Percentiles rank a stretch among this genome's conserved stretches.
phyloP scores from a whole-genome alignment of 164 flowering plant genomes.

The Magnolia changhungtana region DNA sequence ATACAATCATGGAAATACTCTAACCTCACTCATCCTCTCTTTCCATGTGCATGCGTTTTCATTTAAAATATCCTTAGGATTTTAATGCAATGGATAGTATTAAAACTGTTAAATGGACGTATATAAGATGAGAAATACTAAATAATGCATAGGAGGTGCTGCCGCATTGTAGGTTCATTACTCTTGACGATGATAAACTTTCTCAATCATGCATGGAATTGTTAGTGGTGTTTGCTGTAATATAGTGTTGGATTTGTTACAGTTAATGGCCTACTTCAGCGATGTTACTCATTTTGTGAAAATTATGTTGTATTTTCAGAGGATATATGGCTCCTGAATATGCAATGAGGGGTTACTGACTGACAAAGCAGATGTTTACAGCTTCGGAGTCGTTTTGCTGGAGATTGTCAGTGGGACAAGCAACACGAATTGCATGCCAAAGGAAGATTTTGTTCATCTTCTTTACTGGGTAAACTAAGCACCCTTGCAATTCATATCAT shows the following conservation, averaged over 20 bases:
- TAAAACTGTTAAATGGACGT: no score
- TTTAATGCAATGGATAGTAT: no score
- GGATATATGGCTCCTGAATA: slow-evolving; percentile 4
- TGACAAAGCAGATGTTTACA: slow-evolving; percentile 41
- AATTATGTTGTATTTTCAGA: neutral
- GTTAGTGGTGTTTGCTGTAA: neutral
- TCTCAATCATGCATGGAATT: neutral
- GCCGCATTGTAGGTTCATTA: no score
- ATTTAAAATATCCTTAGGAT: no score
- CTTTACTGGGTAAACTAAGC: slow-evolving; percentile 29
- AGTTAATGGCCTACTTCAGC: no score
- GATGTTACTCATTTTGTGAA: no score
- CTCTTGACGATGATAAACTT: neutral
- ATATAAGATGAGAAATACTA: no score
- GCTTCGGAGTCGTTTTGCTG: slow-evolving; percentile 35
- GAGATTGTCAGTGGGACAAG: slow-evolving; percentile 40
- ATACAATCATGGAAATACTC: no score
- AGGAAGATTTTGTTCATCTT: slow-evolving; percentile 30
- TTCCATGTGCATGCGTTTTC: no score
- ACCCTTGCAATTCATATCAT: neutral
- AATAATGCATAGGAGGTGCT: no score
- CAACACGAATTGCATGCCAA: slow-evolving; percentile 26
- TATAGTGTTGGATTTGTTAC: neutral
- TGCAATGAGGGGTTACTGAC: slow-evolving; percentile 34
- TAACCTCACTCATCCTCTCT: no score